Conservation (phyloP, 768 basidiomycete genomes). For the Suillus decipiens region DNA sequence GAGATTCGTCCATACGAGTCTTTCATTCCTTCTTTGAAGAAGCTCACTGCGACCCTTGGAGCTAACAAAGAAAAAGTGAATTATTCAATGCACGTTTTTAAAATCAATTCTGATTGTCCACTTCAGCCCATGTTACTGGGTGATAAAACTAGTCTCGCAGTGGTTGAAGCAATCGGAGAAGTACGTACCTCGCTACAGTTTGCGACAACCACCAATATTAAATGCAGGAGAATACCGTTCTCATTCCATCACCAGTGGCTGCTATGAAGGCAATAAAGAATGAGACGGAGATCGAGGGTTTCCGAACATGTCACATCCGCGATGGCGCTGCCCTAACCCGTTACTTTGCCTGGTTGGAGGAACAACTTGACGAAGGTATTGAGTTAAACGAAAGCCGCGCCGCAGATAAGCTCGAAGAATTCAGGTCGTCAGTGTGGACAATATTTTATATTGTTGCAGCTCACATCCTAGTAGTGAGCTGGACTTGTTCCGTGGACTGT, state of each 20-base stretch:
- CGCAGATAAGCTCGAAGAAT: slow-evolving; percentile 76
- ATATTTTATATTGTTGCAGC: not conserved
- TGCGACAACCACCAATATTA: not conserved
- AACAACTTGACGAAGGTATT: slow-evolving; percentile 63
- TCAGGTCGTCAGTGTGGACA: slow-evolving; percentile 64
- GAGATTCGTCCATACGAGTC: slow-evolving; percentile 68
- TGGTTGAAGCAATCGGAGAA: slow-evolving; percentile 78
- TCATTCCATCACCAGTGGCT: slow-evolving; percentile 71
- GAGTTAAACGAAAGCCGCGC: slow-evolving; percentile 78
- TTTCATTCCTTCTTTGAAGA: slow-evolving; percentile 65
- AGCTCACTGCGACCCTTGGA: slow-evolving; percentile 40
- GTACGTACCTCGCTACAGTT: slow-evolving; percentile 32
- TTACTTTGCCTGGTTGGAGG: slow-evolving; percentile 96
- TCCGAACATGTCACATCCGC: slow-evolving; percentile 84
- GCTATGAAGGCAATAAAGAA: slow-evolving; percentile 85
- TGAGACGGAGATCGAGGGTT: slow-evolving; percentile 80
- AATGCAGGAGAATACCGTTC: slow-evolving; percentile 55
- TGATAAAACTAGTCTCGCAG: slow-evolving; percentile 76
- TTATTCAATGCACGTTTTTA: slow-evolving; percentile 28
- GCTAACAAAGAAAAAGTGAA: slow-evolving; percentile 36
- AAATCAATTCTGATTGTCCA: not conserved
- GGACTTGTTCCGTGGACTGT: slow-evolving; percentile 80
- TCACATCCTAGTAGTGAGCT: slow-evolving; percentile 55
- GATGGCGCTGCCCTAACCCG: slow-evolving; percentile 86
- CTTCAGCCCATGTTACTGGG: slow-evolving; percentile 74